Conservation (phyloP, 345 rosid species). For the Arabidopsis suecica region DNA sequence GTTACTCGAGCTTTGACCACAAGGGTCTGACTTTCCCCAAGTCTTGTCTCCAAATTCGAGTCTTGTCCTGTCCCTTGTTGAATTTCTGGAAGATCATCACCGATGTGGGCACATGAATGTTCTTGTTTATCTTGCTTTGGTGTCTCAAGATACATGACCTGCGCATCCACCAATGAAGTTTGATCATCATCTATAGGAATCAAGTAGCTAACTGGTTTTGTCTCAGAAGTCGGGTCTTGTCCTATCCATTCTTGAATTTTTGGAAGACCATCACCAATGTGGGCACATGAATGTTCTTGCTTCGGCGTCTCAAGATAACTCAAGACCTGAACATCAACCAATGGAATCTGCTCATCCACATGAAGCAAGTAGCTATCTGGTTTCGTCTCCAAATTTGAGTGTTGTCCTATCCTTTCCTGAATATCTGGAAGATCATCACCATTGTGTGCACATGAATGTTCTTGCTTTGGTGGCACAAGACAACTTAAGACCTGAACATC, state of each 20-base stretch:
- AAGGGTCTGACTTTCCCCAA: neutral
- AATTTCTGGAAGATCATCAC: constrained; percentile 13
- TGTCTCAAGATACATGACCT: neutral
- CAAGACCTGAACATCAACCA: neutral
- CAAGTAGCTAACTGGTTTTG: neutral
- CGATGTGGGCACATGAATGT: neutral
- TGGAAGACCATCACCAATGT: constrained; percentile 13
- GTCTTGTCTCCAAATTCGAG: neutral
- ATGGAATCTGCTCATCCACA: neutral
- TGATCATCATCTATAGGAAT: neutral
- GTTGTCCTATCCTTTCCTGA: neutral
- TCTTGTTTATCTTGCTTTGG: neutral
- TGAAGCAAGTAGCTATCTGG: neutral
- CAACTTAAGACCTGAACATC: constrained; percentile 10
- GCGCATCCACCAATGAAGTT: constrained; percentile 3
- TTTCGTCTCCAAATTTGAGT: neutral
- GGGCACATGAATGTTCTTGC: neutral
- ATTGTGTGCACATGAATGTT: neutral
- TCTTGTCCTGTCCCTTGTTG: constrained; percentile 1
- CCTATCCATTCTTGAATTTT: neutral
- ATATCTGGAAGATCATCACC: constrained; percentile 2
- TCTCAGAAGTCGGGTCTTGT: neutral
- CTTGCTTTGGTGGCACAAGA: neutral
- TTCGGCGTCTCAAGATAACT: neutral
- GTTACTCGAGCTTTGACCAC: constrained; percentile 15